Evolutionary conservation across 1,284 basidiomycete species (phyloP).

Genomic region (Heterobasidion irregulare): DNA sequence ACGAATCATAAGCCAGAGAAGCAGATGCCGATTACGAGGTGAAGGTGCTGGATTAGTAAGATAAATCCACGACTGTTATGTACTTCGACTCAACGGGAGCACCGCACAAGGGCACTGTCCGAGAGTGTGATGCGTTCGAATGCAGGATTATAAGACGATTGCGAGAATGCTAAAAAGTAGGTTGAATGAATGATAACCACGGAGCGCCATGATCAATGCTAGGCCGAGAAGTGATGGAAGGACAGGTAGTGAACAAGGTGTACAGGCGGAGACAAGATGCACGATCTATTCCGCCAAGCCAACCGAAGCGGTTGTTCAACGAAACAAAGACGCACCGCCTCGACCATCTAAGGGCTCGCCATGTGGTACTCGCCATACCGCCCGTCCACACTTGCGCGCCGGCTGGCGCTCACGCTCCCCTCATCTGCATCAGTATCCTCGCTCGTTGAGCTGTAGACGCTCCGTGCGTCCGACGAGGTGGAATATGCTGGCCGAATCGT

Average conservation of each 20-base stretch:
- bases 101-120: not conserved
- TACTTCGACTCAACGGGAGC: not conserved
- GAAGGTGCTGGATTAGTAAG: not conserved
- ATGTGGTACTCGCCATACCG: not conserved
- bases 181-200: too few species aligned
- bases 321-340: not conserved
- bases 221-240: too few species aligned
- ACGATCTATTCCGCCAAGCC: not conserved
- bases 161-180: not conserved
- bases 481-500: constrained; percentile 42
- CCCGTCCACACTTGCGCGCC: not conserved
- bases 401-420: not conserved
- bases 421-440: not conserved
- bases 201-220: too few species aligned
- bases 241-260: too few species aligned
- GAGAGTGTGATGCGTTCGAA: not conserved
- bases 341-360: not conserved
- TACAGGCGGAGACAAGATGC: too few species aligned
- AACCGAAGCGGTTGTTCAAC: not conserved
- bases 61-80: not conserved
- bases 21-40: not conserved
- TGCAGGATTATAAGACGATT: not conserved
- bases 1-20: not conserved
- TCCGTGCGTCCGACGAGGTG: constrained; percentile 7
- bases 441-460: constrained; percentile 3